phyloP scores from a whole-genome alignment of 257 asterid genomes.

The Gentiana dahurica region DNA sequence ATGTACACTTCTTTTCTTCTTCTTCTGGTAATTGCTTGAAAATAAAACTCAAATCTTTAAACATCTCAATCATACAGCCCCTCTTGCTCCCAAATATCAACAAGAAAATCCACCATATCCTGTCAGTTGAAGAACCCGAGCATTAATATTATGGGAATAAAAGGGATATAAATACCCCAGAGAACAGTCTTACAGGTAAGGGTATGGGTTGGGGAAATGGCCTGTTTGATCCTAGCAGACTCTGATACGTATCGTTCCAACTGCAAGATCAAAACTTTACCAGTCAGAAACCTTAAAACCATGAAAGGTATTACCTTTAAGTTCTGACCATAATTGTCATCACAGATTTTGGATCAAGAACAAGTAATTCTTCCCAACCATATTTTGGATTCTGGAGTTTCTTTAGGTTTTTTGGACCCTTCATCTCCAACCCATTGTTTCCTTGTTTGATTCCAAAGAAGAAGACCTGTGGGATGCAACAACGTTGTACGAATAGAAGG shows the following conservation, averaged over 20 bases:
- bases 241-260: conserved; percentile 65
- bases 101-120: conserved; percentile 43
- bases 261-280: conserved; percentile 29
- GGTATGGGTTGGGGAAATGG: conserved; percentile 81
- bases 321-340: too few relatives aligned
- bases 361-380: conserved; percentile 25
- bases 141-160: neutral
- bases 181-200: conserved; percentile 50
- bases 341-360: neutral
- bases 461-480: conserved; percentile 42
- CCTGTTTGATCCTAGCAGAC: conserved; percentile 72
- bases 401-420: conserved; percentile 29
- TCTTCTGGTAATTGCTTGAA: too few relatives aligned
- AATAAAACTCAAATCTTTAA: too few relatives aligned
- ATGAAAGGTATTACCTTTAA: too few relatives aligned
- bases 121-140: conserved; percentile 7
- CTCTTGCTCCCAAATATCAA: conserved; percentile 38
- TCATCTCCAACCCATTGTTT: conserved; percentile 77
- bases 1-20: too few relatives aligned
- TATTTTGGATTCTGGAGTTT: conserved; percentile 48
- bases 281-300: neutral
- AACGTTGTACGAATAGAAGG: neutral
- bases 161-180: neutral
- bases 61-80: conserved; percentile 31
- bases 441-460: conserved; percentile 87